Evolutionary conservation across 331 rosid species (phyloP).

Genomic region (Rhamnella rubrinervis): DNA sequence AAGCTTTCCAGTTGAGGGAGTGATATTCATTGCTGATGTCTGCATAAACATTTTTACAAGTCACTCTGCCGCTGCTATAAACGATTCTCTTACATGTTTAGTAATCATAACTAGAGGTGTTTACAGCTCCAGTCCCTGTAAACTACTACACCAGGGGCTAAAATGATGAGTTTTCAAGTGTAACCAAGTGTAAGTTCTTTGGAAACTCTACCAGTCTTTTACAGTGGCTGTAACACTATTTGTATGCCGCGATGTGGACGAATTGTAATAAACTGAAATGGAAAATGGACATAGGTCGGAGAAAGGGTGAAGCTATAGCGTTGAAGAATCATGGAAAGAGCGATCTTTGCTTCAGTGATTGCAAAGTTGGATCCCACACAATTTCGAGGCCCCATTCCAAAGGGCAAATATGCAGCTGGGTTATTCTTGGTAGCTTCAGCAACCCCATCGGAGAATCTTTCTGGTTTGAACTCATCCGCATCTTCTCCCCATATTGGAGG

Average conservation of each 20-base stretch:
- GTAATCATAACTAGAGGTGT: no score
- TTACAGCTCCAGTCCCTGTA: no score
- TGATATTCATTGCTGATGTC: no score
- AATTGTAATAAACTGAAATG: background rate
- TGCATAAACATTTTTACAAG: no score
- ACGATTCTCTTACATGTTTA: no score
- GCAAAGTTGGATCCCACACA: constrained; percentile 33
- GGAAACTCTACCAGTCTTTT: background rate
- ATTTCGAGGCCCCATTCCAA: constrained; percentile 23
- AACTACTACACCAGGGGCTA: no score
- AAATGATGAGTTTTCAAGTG: no score
- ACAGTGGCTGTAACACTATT: constrained; percentile 10
- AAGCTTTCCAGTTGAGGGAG: no score
- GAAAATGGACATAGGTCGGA: constrained; percentile 27
- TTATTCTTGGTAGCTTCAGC: constrained; percentile 22
- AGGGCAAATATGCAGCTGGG: constrained; percentile 14
- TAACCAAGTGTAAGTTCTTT: no score
- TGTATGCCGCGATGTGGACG: constrained; percentile 27
- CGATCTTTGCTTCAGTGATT: constrained; percentile 23
- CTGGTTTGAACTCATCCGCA: constrained; percentile 24
- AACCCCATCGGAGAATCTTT: constrained; percentile 25
- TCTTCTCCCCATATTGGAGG: constrained; percentile 30
- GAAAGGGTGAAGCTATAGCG: constrained; percentile 24
- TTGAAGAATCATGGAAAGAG: constrained; percentile 19
- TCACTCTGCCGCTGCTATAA: no score